Conservation (phyloP, 306 rosid species). For the Vicia sativa region DNA sequence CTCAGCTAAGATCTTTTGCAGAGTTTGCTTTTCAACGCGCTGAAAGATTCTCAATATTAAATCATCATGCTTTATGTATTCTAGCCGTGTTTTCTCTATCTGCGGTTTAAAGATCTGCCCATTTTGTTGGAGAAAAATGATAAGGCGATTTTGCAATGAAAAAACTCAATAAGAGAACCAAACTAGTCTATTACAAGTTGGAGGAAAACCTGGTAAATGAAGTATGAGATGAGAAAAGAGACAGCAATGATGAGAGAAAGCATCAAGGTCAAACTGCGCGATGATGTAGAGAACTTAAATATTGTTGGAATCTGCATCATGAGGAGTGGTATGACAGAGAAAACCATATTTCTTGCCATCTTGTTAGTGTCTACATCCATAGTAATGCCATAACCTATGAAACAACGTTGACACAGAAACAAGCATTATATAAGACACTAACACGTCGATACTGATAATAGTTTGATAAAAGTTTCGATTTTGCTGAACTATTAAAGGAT, state of each 20-base stretch:
- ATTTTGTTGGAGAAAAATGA: constrained; percentile 11
- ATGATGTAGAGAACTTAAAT: constrained; percentile 31
- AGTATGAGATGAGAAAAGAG: constrained; percentile 48
- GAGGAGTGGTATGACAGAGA: constrained; percentile 55
- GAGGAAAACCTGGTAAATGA: constrained; percentile 60
- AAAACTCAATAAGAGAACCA: not conserved
- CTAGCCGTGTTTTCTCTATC: constrained; percentile 53
- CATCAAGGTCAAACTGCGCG: constrained; percentile 45
- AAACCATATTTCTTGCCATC: constrained; percentile 57
- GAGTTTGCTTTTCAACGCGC: constrained; percentile 54
- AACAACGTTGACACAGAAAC: no score
- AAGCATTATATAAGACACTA: no score
- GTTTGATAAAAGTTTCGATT: no score
- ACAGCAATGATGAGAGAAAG: constrained; percentile 50
- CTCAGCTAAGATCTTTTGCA: constrained; percentile 50
- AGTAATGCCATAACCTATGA: constrained; percentile 48
- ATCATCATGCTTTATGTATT: constrained; percentile 49
- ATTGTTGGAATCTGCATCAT: constrained; percentile 59
- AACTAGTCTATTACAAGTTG: no score
- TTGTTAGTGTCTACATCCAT: constrained; percentile 57
- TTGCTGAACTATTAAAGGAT: no score
- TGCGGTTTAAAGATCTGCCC: constrained; percentile 52
- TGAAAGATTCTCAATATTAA: constrained; percentile 52
- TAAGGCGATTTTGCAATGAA: not conserved
- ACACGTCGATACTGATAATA: no score